These are phyloP conservation scores for Aspergillus bridgeri DNA, from an alignment of 495 filamentous ascomycete genomes.

Conservation along the genomic window DNA sequence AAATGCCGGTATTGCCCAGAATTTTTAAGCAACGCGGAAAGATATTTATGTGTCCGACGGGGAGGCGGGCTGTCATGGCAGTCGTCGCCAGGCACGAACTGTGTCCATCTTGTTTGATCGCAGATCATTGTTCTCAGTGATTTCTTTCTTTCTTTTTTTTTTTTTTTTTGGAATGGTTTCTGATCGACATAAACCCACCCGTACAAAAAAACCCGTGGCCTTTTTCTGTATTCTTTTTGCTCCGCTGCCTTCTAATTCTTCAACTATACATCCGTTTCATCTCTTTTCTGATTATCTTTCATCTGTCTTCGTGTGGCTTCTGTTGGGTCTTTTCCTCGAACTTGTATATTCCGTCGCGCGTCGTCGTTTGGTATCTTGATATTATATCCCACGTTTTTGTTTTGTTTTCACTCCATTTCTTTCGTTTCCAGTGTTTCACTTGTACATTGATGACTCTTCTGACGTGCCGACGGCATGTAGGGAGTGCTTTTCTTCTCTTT, in stretches of 20 bases:
- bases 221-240: neutral
- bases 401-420: constrained; percentile 8
- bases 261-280: neutral
- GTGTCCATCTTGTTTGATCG: neutral
- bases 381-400: constrained; percentile 8
- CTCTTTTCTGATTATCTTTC: constrained; percentile 4
- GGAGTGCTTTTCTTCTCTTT: neutral
- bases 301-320: neutral
- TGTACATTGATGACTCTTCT: constrained; percentile 17
- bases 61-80: no score
- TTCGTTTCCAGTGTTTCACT: constrained; percentile 23
- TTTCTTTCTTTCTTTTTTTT: no score
- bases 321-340: neutral
- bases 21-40: constrained; percentile 59
- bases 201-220: no score
- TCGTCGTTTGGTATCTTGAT: constrained; percentile 2
- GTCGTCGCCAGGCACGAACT: neutral
- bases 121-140: no score
- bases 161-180: neutral
- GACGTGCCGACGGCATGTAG: constrained; percentile 3
- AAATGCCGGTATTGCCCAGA: constrained; percentile 95
- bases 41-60: neutral
- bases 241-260: constrained; percentile 2
- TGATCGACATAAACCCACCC: no score
- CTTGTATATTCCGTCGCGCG: constrained; percentile 3